These are phyloP conservation scores for Phytophthora pinifolia DNA, from an alignment of 352 stramenopile genomes.

Conservation along the genomic window DNA sequence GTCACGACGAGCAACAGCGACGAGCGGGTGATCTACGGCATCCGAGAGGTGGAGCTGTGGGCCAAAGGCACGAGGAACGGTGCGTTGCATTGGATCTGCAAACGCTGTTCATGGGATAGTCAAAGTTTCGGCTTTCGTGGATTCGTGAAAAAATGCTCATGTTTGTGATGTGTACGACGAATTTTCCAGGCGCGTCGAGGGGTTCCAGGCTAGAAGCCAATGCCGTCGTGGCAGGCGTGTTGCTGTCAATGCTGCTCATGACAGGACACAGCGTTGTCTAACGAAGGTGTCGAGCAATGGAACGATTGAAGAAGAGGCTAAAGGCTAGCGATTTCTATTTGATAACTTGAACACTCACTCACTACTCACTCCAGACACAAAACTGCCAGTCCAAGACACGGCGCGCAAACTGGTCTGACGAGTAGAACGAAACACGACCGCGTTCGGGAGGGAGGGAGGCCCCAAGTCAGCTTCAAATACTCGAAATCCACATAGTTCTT, in stretches of 20 bases:
- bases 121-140: constrained; percentile 1
- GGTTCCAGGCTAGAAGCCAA: background rate
- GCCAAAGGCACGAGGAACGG: constrained; percentile 53
- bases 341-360: constrained; percentile 38
- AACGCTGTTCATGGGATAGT: no score
- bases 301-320: constrained; percentile 21
- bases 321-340: constrained; percentile 36
- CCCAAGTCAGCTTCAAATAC: constrained; percentile 32
- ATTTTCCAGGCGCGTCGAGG: constrained; percentile 10
- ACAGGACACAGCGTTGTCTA: constrained; percentile 1
- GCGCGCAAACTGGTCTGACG: constrained; percentile 24
- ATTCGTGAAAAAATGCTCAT: constrained; percentile 8
- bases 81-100: constrained; percentile 7
- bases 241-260: constrained; percentile 9
- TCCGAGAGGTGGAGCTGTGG: constrained; percentile 81
- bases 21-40: constrained; percentile 76
- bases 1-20: constrained; percentile 28
- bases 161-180: constrained; percentile 8
- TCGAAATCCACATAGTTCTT: constrained; percentile 36
- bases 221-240: background rate
- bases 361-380: constrained; percentile 32
- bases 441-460: constrained; percentile 24
- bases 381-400: constrained; percentile 22
- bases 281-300: background rate
- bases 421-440: constrained; percentile 25